Evolutionary conservation across 768 basidiomycete species (phyloP), one percentile per base, ranked within the genome.

Genomic region (Paxillus ammoniavirescens): DNA sequence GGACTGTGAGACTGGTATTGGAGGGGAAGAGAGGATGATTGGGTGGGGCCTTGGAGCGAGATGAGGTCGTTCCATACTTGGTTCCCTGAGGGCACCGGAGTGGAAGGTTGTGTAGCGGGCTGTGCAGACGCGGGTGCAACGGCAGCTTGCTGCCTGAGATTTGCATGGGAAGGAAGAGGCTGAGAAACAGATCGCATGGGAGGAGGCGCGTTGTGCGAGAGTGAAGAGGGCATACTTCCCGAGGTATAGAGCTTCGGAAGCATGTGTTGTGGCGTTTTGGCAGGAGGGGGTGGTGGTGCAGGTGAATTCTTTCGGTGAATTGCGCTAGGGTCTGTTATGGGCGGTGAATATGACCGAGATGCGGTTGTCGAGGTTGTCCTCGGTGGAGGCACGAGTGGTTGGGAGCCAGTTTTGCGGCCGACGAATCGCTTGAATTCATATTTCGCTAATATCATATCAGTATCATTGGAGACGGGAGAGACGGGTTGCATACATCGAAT

Each of bases 361-460:
- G 65, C 41, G 28, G 70, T 46, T 10, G 66, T 63, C 8, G 76
- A 62, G 15, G 69, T 61, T 38, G 76, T 73, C 55, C 76, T 70
- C 30, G 78, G 72, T 35, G 79, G 75, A 9, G 51, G 42, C 9
- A 74, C 76, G 17, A 79, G 67, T 54, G 78, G 77, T 23, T 37
- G 61, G 8, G 50, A 43, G 10, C 79, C 74, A 18, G 77, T 72
- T 44, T 72, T 73, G 58, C 72, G 77, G 60, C 79, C 72, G 31
- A 86, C 62, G 70, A 87, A 93, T 21, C 80, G 78, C 66, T 82
- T 87, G 67, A 83, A 87, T 62, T 94, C 83, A 56, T 92, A 92
- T 67, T 92, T 92, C 7, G 82, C 90, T 91, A 59, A n/a, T 52
- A 44, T n/a, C 23, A 26, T 21, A 4, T 8, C 28, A 37, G 28